Percentiles rank a stretch among this genome's conserved stretches.
These are phyloP conservation scores for Mesotaenium endlicherianum DNA, from an alignment of 139 green algal genomes.

Conservation along the genomic window DNA sequence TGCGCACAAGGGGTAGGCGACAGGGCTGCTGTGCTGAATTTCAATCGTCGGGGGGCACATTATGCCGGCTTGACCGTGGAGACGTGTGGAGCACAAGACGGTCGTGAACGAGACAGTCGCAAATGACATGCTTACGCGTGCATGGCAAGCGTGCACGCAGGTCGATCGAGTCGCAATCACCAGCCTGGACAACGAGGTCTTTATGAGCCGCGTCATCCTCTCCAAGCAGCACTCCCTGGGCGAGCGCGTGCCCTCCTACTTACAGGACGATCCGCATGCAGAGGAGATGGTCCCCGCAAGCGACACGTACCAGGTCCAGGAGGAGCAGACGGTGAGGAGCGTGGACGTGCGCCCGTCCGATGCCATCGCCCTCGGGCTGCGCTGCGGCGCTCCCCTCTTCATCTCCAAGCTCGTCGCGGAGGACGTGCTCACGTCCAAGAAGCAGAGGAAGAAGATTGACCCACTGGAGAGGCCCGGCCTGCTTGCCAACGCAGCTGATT, in stretches of 20 bases:
- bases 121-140: no score
- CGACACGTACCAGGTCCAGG: background rate
- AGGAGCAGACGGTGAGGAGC: background rate
- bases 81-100: no score
- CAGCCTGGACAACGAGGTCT: conserved; percentile 6
- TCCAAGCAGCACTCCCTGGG: background rate
- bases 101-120: no score
- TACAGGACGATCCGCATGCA: no score
- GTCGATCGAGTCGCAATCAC: conserved; percentile 17
- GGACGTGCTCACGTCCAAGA: background rate
- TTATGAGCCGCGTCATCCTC: conserved; percentile 17
- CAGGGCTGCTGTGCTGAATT: no score
- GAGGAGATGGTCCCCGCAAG: background rate
- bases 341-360: conserved; percentile 18
- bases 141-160: no score
- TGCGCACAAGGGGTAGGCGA: no score
- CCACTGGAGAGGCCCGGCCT: conserved; percentile 5
- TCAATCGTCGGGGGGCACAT: no score
- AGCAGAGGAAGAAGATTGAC: conserved; percentile 1
- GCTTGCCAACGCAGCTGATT: no score
- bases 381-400: background rate
- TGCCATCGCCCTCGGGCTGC: conserved; percentile 2
- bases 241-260: background rate
- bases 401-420: background rate
- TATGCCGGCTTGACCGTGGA: no score